Base-by-base conservation (phyloP, 805 yeast genomes). In the Candida ascalaphidarum region DNA sequence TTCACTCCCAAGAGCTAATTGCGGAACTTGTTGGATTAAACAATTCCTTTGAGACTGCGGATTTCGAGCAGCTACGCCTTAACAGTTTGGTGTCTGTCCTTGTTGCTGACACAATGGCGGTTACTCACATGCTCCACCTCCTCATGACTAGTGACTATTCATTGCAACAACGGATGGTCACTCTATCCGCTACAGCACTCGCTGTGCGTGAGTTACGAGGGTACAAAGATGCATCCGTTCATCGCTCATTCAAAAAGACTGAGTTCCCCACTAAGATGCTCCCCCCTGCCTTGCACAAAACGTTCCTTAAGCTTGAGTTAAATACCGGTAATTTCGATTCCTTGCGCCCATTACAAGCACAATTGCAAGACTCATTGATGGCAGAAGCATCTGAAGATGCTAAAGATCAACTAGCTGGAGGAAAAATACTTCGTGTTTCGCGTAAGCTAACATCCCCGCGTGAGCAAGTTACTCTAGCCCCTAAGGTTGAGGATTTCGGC, bases 141-240 rank as follows among this genome's bases (percentile, higher is more conserved):
- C 55, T 86, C 11, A 57, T 73, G 20, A 61, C 68, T 0, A 86
- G 88, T 0, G 98, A 89, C 44, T 74, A 80, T 36, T 84, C 95
- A 0, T 49, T 92, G 12, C 92, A 81, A 35, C 88, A 79, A 34
- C 54, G 97, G 26, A 62, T 88, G 55, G 55, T 71, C 17, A 61
- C 88, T 7, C 50, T 92, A 12, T 72, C 88, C 4, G 58, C 82
- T 1, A 46, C 84, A 9, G 78, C 88, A 0, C 54, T 86, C 14
- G 71, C 82, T 3, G 84, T 86, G 0, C 54, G 95, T 34, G 85
- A 81, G 37, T 58, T 86, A 7, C 59, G 80, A 24, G 89, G 86
- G 0, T 49, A 62, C 17, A 62, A 66, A 4, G 89, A 79, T 46
- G 60, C 48, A 1, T 35, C 41, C 0, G 64, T 63, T n/a, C 49